Conservation (phyloP, 208 protist genomes). For the Wallacemonas sp. region DNA sequence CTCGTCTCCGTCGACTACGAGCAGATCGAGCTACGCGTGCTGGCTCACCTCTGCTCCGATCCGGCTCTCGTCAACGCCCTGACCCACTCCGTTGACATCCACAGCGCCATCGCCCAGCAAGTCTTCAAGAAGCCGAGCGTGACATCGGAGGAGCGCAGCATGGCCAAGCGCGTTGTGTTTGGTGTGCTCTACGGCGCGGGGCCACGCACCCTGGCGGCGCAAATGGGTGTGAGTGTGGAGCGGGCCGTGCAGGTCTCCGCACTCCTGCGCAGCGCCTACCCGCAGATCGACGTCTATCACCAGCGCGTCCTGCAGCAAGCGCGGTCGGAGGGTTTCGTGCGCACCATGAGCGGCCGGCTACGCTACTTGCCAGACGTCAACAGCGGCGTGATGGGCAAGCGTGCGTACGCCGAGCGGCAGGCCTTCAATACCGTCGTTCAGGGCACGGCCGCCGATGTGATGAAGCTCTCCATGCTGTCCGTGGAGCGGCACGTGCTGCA, state of each 20-base stretch:
- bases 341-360: conserved; percentile 79
- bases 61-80: conserved; percentile 58
- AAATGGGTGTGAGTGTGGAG: conserved; percentile 70
- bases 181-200: conserved; percentile 87
- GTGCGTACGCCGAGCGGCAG: conserved; percentile 84
- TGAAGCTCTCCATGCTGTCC: conserved; percentile 88
- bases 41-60: conserved; percentile 88
- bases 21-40: conserved; percentile 90
- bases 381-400: conserved; percentile 52
- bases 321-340: conserved; percentile 70
- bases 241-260: conserved; percentile 55
- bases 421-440: conserved; percentile 92
- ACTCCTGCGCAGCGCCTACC: conserved; percentile 60
- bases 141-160: conserved; percentile 60
- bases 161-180: conserved; percentile 88
- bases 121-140: conserved; percentile 75
- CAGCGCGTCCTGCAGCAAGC: conserved; percentile 63
- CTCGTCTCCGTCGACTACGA: conserved; percentile 90
- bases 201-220: conserved; percentile 62
- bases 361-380: conserved; percentile 74
- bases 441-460: conserved; percentile 87
- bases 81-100: conserved; percentile 74
- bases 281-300: conserved; percentile 67
- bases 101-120: conserved; percentile 70
- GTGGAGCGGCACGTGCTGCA: conserved; percentile 71